Conservation (phyloP, 768 basidiomycete genomes). For the Hortiboletus campestris region DNA sequence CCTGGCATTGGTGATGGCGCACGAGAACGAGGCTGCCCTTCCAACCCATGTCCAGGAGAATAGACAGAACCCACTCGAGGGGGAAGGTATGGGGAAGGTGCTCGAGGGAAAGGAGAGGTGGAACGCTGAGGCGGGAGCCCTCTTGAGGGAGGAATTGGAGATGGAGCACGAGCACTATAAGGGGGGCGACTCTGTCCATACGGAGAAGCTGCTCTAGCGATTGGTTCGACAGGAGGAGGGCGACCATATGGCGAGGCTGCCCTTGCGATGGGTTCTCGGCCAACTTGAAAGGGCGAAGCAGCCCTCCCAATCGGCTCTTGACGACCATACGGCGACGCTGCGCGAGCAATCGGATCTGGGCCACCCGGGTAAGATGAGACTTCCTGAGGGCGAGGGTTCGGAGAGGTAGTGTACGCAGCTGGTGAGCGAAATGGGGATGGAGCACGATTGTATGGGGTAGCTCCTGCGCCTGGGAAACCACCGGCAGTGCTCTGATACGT, state of each 20-base stretch:
- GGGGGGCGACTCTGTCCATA: conserved; percentile 25
- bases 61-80: conserved; percentile 39
- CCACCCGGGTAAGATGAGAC: conserved; percentile 40
- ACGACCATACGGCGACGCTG: conserved; percentile 38
- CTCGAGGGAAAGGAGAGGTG: conserved; percentile 32
- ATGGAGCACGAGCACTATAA: conserved; percentile 29
- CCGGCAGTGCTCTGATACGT: conserved; percentile 19
- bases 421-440: conserved; percentile 33
- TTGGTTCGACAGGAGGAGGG: conserved; percentile 39
- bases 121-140: conserved; percentile 20
- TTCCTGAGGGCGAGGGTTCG: conserved; percentile 49
- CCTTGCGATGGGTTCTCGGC: conserved; percentile 25
- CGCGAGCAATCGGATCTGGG: conserved; percentile 31
- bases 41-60: conserved; percentile 55
- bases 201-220: conserved; percentile 38
- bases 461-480: conserved; percentile 32
- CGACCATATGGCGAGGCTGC: conserved; percentile 33
- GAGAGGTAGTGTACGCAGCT: conserved; percentile 40
- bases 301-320: conserved; percentile 29
- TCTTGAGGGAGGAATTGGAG: conserved; percentile 29
- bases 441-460: conserved; percentile 32
- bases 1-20: conserved; percentile 57
- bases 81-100: conserved; percentile 28
- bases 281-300: conserved; percentile 36
- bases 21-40: conserved; percentile 49